A percentile compares a stretch with the other conserved stretches of the same genome.
These are phyloP conservation scores for Clavispora vitiphila DNA, from an alignment of 805 yeast species.

Conservation along the genomic window DNA sequence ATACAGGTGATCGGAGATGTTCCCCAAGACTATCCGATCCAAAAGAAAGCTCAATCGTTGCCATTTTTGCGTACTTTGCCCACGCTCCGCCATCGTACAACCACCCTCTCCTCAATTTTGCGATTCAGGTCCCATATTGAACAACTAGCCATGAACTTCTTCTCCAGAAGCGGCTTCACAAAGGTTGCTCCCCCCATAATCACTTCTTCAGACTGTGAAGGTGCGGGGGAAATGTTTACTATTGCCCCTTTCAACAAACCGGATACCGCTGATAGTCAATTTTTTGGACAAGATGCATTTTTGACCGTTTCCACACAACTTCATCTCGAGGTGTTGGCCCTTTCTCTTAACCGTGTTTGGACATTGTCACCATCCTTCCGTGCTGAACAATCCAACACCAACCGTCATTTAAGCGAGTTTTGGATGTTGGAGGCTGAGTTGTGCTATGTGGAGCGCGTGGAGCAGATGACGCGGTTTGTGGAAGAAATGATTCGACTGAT, in stretches of 20 bases:
- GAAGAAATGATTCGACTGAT: conserved; percentile 65
- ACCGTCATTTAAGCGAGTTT: conserved; percentile 87
- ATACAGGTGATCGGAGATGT: conserved; percentile 58
- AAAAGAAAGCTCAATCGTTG: conserved; percentile 67
- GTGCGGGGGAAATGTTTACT: conserved; percentile 88
- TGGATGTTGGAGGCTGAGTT: conserved; percentile 98
- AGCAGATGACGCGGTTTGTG: conserved; percentile 57
- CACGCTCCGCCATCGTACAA: conserved; percentile 69
- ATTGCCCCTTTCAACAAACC: conserved; percentile 35
- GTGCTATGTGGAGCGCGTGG: conserved; percentile 55
- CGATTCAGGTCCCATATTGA: conserved; percentile 72
- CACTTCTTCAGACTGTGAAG: conserved; percentile 92
- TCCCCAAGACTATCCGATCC: conserved; percentile 67
- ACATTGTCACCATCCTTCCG: conserved; percentile 87
- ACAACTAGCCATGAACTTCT: conserved; percentile 46
- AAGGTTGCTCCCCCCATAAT: conserved; percentile 84
- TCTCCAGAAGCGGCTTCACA: conserved; percentile 47
- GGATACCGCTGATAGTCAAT: conserved; percentile 22
- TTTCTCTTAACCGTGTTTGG: conserved; percentile 79
- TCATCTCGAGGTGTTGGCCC: conserved; percentile 77
- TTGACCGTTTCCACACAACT: conserved; percentile 90
- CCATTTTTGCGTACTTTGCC: conserved; percentile 71
- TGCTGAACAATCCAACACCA: conserved; percentile 86
- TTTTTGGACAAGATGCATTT: conserved; percentile 64
- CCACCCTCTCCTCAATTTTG: conserved; percentile 58